Conservation (phyloP, 2,329 filamentous ascomycete genomes). For the Sclerotinia glacialis region DNA sequence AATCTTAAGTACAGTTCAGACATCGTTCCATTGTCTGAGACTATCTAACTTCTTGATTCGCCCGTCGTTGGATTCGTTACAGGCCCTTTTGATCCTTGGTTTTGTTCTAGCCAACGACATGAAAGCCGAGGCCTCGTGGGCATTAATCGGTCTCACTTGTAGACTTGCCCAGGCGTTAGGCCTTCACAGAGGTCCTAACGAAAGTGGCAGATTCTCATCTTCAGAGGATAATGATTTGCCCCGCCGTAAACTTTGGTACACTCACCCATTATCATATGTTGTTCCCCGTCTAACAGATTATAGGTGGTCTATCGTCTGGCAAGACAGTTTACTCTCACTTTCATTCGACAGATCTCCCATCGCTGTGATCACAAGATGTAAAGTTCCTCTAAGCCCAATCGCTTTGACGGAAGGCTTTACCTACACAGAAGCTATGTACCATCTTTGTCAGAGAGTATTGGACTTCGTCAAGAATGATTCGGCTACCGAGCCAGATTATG, state of each 20-base stretch:
- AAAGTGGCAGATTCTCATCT: constrained; percentile 32
- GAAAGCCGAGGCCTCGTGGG: constrained; percentile 68
- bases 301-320: constrained; percentile 63
- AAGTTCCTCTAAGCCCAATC: constrained; percentile 54
- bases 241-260: constrained; percentile 38
- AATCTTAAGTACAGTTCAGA: constrained; percentile 33
- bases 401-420: constrained; percentile 51
- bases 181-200: constrained; percentile 46
- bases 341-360: constrained; percentile 66
- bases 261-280: neutral
- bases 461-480: constrained; percentile 38
- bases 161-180: constrained; percentile 64
- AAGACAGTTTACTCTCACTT: constrained; percentile 62
- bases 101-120: constrained; percentile 66
- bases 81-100: constrained; percentile 60
- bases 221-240: constrained; percentile 37
- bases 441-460: constrained; percentile 60
- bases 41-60: constrained; percentile 62
- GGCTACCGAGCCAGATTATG: constrained; percentile 31
- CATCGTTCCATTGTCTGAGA: constrained; percentile 61
- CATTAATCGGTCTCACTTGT: constrained; percentile 60
- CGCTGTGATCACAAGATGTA: constrained; percentile 46
- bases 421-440: constrained; percentile 65
- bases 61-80: constrained; percentile 64
- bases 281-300: constrained; percentile 25